Evolutionary conservation across 1,139 yeast genomes (phyloP), one percentile per base, ranked within the genome.

Genomic region (Casaregolazyma lundiana): DNA sequence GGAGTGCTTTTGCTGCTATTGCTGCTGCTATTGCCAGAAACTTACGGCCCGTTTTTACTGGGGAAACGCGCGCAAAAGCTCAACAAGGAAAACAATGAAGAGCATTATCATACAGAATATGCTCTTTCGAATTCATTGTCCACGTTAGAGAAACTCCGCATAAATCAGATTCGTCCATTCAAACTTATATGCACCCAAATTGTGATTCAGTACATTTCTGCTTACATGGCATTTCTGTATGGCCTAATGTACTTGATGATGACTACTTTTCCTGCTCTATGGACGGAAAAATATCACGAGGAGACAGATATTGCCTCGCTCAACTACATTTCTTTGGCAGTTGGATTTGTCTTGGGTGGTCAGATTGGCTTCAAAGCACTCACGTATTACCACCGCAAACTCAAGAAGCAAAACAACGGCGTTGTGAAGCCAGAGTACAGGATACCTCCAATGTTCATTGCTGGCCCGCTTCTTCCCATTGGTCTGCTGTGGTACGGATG

Each of bases 401-500:
- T 75, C 48, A 68, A 65, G 2, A 64, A 50, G 2, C 61, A 59
- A 29, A 75, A 77, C 51, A 67, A 68, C 13, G 81, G 80, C 1
- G 74, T 73, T 6, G 52, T 76, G 17, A 46, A 44, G 37, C 83
- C 83, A 0, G 83, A 78, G 54, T 76, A 58, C 56, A 64, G 81
- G 43, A 64, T 74, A 43, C 60, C 62, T 52, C 70, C 44, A 56
- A 66, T 59, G 46, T 64, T 77, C 34, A 78, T 79, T 1, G 48
- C 78, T 2, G 64, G 76, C 43, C 60, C 70, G 45, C 74, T 41
- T 0, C 67, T 80, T 54, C 88, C 89, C 1, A 65, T 73, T 1
- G 82, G 82, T 0, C 65, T 80, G 38, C 63, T 80, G 32, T 73
- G 81, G 74, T 80, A 76, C 56, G 85, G 85, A 2, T 80, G 85